A percentile compares a stretch with the other conserved stretches of the same genome.
phyloP scores from a whole-genome alignment of 2,329 filamentous ascomycete species.

The Xylariaceae sp. region DNA sequence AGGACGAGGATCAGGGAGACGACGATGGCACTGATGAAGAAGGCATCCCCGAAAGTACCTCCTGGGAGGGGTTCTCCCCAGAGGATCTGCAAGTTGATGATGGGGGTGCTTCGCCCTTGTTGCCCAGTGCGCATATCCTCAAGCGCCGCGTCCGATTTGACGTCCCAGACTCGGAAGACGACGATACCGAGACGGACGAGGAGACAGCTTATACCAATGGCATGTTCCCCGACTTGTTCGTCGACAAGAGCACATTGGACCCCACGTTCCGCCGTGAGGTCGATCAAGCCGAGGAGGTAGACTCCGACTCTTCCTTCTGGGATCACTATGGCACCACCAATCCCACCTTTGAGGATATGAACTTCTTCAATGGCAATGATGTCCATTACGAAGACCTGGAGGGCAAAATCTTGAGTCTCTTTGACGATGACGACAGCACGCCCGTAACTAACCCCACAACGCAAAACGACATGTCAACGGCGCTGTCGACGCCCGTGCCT shows the following conservation, averaged over 20 bases:
- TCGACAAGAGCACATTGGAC: constrained; percentile 71
- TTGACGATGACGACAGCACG: constrained; percentile 42
- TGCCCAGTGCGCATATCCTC: constrained; percentile 31
- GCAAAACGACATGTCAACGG: constrained; percentile 32
- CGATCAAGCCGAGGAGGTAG: constrained; percentile 56
- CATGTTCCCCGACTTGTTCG: constrained; percentile 75
- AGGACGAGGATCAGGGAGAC: constrained; percentile 37
- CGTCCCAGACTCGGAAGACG: constrained; percentile 64
- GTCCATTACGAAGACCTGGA: constrained; percentile 4
- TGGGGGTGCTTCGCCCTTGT: constrained; percentile 40
- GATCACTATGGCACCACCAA: constrained; percentile 48
- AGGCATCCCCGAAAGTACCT: constrained; percentile 42
- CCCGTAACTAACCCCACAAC: constrained; percentile 42
- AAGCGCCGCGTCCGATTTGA: constrained; percentile 73
- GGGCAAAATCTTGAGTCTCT: constrained; percentile 40
- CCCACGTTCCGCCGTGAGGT: constrained; percentile 71
- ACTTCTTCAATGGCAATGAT: too few species aligned
- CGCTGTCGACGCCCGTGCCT: constrained; percentile 32
- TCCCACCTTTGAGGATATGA: constrained; percentile 26
- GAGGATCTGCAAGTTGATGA: constrained; percentile 41
- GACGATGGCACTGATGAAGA: constrained; percentile 15
- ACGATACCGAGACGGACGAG: constrained; percentile 62
- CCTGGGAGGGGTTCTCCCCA: constrained; percentile 54
- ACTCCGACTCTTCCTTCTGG: constrained; percentile 58
- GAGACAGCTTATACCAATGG: constrained; percentile 48